Percentiles rank a stretch among this genome's conserved stretches.
Evolutionary conservation across 495 filamentous ascomycete genomes (phyloP).

Genomic region (Sphaerosporella brunnea): DNA sequence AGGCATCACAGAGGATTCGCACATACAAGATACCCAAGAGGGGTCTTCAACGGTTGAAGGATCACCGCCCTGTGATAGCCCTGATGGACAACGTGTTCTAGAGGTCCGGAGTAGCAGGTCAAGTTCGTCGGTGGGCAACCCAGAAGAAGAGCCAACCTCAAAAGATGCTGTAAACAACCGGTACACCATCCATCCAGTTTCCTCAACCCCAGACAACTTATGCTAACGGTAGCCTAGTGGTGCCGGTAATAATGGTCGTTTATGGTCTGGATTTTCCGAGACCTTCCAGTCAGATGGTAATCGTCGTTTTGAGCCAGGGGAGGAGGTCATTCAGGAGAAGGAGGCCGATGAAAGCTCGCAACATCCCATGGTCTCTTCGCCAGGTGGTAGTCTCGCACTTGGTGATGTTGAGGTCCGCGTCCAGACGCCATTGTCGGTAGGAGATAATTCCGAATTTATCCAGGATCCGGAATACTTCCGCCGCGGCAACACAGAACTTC

Average conservation of each 20-base stretch:
- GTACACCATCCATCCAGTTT: not conserved
- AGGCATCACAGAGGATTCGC: not conserved
- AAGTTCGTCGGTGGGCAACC: not conserved
- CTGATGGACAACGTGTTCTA: not conserved
- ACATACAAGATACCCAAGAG: not conserved
- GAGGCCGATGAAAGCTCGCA: not conserved
- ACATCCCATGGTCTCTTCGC: not conserved
- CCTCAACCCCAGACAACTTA: not conserved
- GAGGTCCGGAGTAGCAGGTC: not conserved
- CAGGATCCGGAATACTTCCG: conserved; percentile 4
- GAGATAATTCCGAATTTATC: conserved; percentile 12
- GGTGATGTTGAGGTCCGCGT: conserved; percentile 14
- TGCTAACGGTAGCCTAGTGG: not conserved
- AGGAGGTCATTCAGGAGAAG: not conserved
- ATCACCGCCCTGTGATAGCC: not conserved
- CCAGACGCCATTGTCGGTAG: conserved; percentile 19
- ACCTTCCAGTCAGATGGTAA: conserved; percentile 9
- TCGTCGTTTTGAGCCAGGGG: not conserved
- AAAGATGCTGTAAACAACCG: not conserved
- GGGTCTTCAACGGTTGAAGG: not conserved
- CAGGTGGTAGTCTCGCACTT: conserved; percentile 8
- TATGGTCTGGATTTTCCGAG: conserved; percentile 21
- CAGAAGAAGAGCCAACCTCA: not conserved
- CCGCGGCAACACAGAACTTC: not conserved
- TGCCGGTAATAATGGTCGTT: conserved; percentile 7